phyloP scores from a whole-genome alignment of 345 rosid genomes.

The Crucihimalaya himalaica region DNA sequence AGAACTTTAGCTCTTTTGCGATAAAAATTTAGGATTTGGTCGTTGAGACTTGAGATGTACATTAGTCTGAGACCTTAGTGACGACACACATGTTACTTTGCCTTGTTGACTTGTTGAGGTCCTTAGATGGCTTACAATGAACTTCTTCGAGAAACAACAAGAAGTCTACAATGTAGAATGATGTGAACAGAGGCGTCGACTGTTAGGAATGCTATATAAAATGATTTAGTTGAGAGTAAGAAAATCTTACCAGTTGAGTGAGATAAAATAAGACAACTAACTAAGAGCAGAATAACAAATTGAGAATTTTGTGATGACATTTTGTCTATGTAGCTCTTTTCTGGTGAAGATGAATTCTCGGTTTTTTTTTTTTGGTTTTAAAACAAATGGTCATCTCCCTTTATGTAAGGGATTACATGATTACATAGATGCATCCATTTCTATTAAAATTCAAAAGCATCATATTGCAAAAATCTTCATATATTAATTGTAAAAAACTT shows the following conservation, averaged over 20 bases:
- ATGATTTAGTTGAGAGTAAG: too few species aligned
- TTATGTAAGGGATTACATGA: not conserved
- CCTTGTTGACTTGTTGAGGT: not conserved
- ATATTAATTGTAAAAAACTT: too few species aligned
- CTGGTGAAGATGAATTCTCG: not conserved
- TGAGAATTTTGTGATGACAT: not conserved
- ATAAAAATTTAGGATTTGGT: not conserved
- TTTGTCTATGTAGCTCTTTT: not conserved
- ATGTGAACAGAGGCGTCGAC: not conserved
- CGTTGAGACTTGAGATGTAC: not conserved
- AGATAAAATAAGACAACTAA: not conserved
- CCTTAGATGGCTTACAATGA: not conserved
- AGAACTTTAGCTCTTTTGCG: not conserved
- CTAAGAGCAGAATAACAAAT: not conserved
- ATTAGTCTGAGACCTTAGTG: not conserved
- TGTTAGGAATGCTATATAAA: too few species aligned
- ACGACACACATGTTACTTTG: not conserved
- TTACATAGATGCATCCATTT: not conserved
- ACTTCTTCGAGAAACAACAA: not conserved
- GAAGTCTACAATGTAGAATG: not conserved
- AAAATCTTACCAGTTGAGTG: not conserved
- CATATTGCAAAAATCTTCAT: too few species aligned
- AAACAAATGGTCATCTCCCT: not conserved
- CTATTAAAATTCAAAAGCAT: too few species aligned
- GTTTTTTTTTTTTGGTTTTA: not conserved